Evolutionary conservation across 805 yeast genomes (phyloP).

Genomic region (Ogataea angusta): DNA sequence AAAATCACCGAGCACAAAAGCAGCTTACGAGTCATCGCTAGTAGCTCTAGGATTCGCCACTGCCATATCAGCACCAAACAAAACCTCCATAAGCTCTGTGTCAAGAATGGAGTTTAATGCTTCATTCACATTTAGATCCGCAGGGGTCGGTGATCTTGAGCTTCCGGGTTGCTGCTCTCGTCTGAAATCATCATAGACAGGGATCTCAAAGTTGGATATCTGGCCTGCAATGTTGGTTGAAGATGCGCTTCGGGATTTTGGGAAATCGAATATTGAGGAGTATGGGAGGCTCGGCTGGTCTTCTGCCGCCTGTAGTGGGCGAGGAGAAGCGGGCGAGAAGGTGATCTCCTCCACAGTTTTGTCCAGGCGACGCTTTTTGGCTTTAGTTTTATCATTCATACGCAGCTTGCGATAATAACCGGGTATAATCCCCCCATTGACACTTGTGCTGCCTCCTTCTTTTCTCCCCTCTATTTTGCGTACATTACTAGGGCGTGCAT

Average conservation of each 20-base stretch:
- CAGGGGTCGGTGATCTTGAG: conserved; percentile 7
- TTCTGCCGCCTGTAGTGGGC: not conserved
- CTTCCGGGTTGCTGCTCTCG: conserved; percentile 5
- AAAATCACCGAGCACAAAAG: not conserved
- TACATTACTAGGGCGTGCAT: conserved; percentile 30
- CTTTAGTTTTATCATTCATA: conserved; percentile 5
- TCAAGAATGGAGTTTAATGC: conserved; percentile 29
- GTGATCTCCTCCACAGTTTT: not conserved
- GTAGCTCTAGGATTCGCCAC: conserved; percentile 1
- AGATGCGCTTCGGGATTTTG: not conserved
- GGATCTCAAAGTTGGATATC: conserved; percentile 4
- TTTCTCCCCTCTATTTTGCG: conserved; percentile 28
- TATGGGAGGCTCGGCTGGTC: not conserved
- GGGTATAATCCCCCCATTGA: conserved; percentile 30
- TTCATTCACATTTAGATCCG: conserved; percentile 23
- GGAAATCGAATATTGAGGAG: conserved; percentile 6
- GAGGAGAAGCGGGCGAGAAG: not conserved
- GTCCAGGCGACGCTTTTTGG: conserved; percentile 3
- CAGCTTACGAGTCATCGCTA: conserved; percentile 6
- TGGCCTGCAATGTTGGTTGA: conserved; percentile 1
- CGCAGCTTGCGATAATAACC: conserved; percentile 28
- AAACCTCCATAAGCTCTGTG: conserved; percentile 32
- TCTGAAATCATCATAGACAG: conserved; percentile 2
- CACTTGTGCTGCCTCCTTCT: conserved; percentile 33
- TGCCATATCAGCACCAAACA: conserved; percentile 29